Percentiles rank a stretch among this genome's conserved stretches.
Evolutionary conservation across 2,329 filamentous ascomycete species (phyloP).

Genomic region (Aspergillus piperis): DNA sequence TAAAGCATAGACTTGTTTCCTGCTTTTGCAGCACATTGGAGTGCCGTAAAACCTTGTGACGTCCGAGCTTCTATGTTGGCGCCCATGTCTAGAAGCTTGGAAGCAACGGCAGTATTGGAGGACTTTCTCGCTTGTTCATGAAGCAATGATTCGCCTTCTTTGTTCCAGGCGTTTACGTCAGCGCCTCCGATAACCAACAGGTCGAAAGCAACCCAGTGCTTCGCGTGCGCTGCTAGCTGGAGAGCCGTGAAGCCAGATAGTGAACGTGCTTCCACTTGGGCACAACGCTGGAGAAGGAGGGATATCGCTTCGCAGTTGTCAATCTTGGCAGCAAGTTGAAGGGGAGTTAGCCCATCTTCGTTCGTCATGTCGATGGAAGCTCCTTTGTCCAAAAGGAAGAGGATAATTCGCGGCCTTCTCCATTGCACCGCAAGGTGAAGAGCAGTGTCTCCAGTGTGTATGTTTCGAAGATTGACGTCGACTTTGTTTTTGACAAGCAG

Average conservation of each 20-base stretch:
- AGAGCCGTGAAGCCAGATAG: slow-evolving; percentile 27
- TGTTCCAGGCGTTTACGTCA: slow-evolving; percentile 34
- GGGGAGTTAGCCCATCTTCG: slow-evolving; percentile 28
- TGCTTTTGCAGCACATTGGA: slow-evolving; percentile 31
- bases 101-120: slow-evolving; percentile 16
- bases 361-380: slow-evolving; percentile 28
- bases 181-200: slow-evolving; percentile 32
- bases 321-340: slow-evolving; percentile 30
- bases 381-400: slow-evolving; percentile 33
- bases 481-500: slow-evolving; percentile 29
- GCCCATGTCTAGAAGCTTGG: slow-evolving; percentile 27
- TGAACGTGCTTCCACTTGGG: slow-evolving; percentile 28
- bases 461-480: slow-evolving; percentile 29
- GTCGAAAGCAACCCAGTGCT: slow-evolving; percentile 34
- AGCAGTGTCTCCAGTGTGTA: slow-evolving; percentile 27
- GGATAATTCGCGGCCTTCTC: slow-evolving; percentile 28
- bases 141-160: slow-evolving; percentile 30
- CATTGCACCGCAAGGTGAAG: slow-evolving; percentile 31
- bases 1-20: slow-evolving; percentile 32
- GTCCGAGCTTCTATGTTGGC: slow-evolving; percentile 32
- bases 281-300: slow-evolving; percentile 29
- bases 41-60: slow-evolving; percentile 31
- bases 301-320: slow-evolving; percentile 36
- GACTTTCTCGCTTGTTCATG: slow-evolving; percentile 27
- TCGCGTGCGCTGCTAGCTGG: slow-evolving; percentile 26